Percentiles rank a stretch among this genome's conserved stretches.
Evolutionary conservation across 805 yeast species (phyloP).

Genomic region (Starmera pachycereana): DNA sequence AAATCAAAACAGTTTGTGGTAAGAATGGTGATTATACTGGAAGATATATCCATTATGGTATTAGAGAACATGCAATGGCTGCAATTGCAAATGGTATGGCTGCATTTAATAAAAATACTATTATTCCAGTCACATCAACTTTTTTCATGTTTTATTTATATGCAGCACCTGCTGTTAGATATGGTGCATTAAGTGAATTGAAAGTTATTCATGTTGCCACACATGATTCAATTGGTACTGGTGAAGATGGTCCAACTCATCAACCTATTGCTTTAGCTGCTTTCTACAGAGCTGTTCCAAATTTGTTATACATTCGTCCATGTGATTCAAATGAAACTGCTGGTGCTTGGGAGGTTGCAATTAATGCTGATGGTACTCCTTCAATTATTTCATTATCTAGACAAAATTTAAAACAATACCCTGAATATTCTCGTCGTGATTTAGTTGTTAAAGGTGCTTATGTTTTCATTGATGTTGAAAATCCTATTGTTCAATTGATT

Average conservation of each 20-base stretch:
- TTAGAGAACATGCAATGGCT: conserved; percentile 27
- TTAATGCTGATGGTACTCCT: conserved; percentile 12
- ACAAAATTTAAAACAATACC: conserved; percentile 20
- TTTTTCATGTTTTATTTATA: conserved; percentile 29
- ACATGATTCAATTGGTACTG: conserved; percentile 48
- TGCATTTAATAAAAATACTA: conserved; percentile 24
- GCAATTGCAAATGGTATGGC: conserved; percentile 24
- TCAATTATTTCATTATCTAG: conserved; percentile 20
- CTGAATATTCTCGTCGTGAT: conserved; percentile 14
- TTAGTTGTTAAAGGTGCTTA: conserved; percentile 21
- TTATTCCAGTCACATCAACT: conserved; percentile 28
- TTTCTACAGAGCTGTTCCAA: conserved; percentile 42
- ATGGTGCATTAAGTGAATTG: conserved; percentile 36
- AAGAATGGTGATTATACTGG: conserved; percentile 23
- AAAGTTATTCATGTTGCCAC: conserved; percentile 43
- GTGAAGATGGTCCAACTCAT: conserved; percentile 52
- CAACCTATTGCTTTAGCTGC: conserved; percentile 44
- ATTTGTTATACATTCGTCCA: conserved; percentile 39
- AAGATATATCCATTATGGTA: conserved; percentile 23
- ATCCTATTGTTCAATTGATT: conserved; percentile 18
- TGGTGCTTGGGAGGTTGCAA: conserved; percentile 31
- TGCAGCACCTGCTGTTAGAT: conserved; percentile 43
- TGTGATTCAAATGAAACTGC: conserved; percentile 43
- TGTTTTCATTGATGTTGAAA: conserved; percentile 12
- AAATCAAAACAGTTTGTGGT: conserved; percentile 14